These are phyloP conservation scores for Corymbia citriodora DNA, from an alignment of 441 rosid genomes.

Conservation along the genomic window DNA sequence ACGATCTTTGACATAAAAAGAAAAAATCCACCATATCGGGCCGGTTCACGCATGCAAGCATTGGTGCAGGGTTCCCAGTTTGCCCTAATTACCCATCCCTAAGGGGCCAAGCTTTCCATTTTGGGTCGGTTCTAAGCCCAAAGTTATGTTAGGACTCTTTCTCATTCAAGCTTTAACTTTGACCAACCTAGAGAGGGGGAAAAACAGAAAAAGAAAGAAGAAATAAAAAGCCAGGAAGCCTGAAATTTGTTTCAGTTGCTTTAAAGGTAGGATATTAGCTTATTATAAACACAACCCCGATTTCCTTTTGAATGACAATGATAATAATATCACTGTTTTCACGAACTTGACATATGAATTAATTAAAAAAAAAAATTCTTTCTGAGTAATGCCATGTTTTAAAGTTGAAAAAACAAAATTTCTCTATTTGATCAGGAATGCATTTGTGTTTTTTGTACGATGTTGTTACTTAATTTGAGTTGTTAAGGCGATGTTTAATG, in stretches of 20 bases:
- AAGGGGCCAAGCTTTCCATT: not conserved
- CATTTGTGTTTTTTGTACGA: not conserved
- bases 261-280: not conserved
- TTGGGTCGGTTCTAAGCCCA: not conserved
- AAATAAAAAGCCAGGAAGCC: not conserved
- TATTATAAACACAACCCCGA: not conserved
- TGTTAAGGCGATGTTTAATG: not conserved
- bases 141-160: not conserved
- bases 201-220: not conserved
- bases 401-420: not conserved
- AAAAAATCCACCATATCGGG: not conserved
- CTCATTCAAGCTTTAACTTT: not conserved
- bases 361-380: not conserved
- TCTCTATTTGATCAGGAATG: not conserved
- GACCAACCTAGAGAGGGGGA: not conserved
- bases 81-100: not conserved
- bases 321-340: not conserved
- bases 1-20: not conserved
- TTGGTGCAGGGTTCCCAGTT: not conserved
- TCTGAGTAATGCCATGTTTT: not conserved
- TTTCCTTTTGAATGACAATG: not conserved
- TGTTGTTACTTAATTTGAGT: not conserved
- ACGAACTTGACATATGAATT: not conserved
- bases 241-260: not conserved
- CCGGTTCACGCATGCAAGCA: not conserved